Percentiles rank a stretch among this genome's conserved stretches.
Conservation (phyloP, 192 early-diverging fungal species). For the Coemansia aciculifera region DNA sequence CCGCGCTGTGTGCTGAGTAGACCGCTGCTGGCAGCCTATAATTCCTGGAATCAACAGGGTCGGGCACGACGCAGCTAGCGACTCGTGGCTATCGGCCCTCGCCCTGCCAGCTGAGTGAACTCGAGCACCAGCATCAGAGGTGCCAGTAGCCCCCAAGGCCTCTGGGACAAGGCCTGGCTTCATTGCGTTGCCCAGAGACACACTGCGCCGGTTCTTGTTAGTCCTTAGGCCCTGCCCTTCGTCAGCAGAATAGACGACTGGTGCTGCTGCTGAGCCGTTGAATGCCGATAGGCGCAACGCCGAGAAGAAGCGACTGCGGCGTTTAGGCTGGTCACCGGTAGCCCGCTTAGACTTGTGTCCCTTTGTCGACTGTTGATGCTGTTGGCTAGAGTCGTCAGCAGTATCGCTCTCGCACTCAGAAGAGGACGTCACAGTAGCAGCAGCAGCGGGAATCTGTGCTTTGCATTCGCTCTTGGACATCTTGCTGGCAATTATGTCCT, state of each 20-base stretch:
- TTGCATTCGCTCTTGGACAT: conserved; percentile 10
- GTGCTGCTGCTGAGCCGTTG: neutral
- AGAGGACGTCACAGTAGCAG: neutral
- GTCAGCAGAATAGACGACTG: neutral
- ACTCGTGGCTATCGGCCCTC: conserved; percentile 19
- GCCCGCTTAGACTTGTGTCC: neutral
- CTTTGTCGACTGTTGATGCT: neutral
- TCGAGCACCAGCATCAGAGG: neutral
- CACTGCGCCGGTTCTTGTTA: conserved; percentile 30
- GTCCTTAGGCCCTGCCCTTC: neutral
- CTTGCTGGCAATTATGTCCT: conserved; percentile 47
- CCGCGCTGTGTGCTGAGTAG: neutral
- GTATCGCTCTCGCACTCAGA: neutral
- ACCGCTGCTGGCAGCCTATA: neutral
- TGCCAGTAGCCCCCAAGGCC: neutral
- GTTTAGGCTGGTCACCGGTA: conserved; percentile 20
- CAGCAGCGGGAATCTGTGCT: neutral
- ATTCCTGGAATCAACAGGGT: conserved; percentile 15
- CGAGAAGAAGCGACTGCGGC: conserved; percentile 43
- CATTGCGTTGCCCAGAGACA: conserved; percentile 31
- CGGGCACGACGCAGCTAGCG: conserved; percentile 35
- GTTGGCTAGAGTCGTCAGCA: neutral
- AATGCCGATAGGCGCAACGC: conserved; percentile 27
- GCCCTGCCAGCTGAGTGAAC: neutral
- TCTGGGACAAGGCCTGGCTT: neutral